These are phyloP conservation scores for Chaetomium sp. DNA, from an alignment of 2,329 filamentous ascomycete genomes.

Conservation along the genomic window DNA sequence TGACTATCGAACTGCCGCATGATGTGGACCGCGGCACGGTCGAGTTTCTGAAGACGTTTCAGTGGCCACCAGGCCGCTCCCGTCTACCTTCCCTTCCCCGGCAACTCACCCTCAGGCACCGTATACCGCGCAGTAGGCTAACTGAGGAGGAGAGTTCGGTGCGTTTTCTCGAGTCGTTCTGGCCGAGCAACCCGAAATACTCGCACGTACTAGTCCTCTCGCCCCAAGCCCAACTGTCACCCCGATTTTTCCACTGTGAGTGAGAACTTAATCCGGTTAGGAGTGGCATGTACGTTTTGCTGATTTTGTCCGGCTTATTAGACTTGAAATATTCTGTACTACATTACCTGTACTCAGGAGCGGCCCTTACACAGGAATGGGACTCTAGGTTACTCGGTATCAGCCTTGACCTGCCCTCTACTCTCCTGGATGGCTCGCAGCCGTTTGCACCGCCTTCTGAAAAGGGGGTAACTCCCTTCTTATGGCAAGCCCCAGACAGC, in stretches of 20 bases:
- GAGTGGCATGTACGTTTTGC: not conserved
- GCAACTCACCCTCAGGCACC: constrained; percentile 71
- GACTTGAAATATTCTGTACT: constrained; percentile 77
- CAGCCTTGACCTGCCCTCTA: constrained; percentile 72
- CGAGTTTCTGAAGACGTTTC: constrained; percentile 63
- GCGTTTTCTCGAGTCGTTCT: constrained; percentile 84
- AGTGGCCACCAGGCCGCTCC: constrained; percentile 62
- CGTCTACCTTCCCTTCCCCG: constrained; percentile 48
- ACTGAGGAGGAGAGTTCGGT: constrained; percentile 71
- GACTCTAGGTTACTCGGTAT: constrained; percentile 69
- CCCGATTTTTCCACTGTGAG: constrained; percentile 78
- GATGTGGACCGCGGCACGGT: constrained; percentile 67
- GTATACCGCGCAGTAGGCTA: constrained; percentile 63
- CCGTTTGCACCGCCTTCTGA: constrained; percentile 51
- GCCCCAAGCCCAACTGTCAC: constrained; percentile 76
- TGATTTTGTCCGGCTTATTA: constrained; percentile 34
- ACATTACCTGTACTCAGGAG: constrained; percentile 71
- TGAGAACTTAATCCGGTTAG: not conserved
- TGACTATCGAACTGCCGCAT: constrained; percentile 82
- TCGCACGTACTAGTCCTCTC: constrained; percentile 85
- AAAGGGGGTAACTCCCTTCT: constrained; percentile 58
- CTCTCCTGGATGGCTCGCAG: constrained; percentile 62
- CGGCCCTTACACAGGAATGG: constrained; percentile 48
- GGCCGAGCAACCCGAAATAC: constrained; percentile 64
- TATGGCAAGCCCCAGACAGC: constrained; percentile 84